Percentiles rank a stretch among this genome's conserved stretches.
phyloP scores from a whole-genome alignment of 805 yeast genomes.

The Zygosaccharomyces pseudorouxii region DNA sequence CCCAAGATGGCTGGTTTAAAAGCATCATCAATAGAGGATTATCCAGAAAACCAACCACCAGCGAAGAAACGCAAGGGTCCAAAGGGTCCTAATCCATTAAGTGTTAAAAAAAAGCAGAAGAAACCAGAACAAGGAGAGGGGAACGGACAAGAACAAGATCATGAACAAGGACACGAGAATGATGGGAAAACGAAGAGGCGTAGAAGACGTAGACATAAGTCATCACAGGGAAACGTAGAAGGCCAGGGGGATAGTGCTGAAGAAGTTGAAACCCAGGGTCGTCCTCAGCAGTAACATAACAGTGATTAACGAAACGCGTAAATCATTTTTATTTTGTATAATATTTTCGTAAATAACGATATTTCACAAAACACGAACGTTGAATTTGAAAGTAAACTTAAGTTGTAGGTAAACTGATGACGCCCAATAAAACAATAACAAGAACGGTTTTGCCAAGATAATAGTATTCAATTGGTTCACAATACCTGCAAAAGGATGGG shows the following conservation, averaged over 20 bases:
- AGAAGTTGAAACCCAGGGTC: background rate
- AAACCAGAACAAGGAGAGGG: conserved; percentile 4
- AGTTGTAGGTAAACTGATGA: background rate
- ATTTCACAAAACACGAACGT: conserved; percentile 7
- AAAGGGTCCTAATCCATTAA: conserved; percentile 84
- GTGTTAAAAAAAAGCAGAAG: conserved; percentile 69
- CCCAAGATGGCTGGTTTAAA: conserved; percentile 46
- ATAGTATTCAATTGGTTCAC: background rate
- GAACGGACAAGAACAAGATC: background rate
- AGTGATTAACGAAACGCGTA: background rate
- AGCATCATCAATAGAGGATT: conserved; percentile 19
- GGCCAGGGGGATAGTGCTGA: background rate
- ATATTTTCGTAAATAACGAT: conserved; percentile 2
- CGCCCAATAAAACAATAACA: conserved; percentile 1
- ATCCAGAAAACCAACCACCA: conserved; percentile 1
- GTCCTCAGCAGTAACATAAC: background rate
- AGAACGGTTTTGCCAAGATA: background rate
- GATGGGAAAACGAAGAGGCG: conserved; percentile 16
- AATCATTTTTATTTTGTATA: conserved; percentile 3
- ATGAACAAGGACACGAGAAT: background rate
- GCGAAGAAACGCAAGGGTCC: conserved; percentile 58
- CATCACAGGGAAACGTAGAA: conserved; percentile 3
- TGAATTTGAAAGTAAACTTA: background rate
- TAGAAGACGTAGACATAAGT: conserved; percentile 24
- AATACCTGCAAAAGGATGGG: conserved; percentile 6